Evolutionary conservation across 2,329 filamentous ascomycete species (phyloP).

Genomic region (Botryotinia calthae): DNA sequence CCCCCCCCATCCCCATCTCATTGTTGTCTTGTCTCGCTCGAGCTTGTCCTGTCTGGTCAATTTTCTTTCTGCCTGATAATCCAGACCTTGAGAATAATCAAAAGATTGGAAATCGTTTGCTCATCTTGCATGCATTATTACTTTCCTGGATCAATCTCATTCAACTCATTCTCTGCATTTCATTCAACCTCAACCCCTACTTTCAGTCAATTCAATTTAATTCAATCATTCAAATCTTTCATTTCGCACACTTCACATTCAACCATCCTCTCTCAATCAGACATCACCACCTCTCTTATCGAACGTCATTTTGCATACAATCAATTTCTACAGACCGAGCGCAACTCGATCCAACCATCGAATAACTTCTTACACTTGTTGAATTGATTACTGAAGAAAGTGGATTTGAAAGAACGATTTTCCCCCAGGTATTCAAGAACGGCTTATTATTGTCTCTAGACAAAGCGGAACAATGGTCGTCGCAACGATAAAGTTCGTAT

Average conservation of each 20-base stretch:
- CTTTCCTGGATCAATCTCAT: conserved; percentile 1
- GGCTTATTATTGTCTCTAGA: neutral
- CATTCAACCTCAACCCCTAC: conserved; percentile 1
- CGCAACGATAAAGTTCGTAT: conserved; percentile 60
- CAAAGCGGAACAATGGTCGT: conserved; percentile 46
- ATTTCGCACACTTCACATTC: neutral
- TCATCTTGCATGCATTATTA: conserved; percentile 1
- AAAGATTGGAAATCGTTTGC: conserved; percentile 12
- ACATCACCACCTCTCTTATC: neutral
- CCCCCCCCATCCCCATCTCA: neutral
- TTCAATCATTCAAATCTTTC: conserved; percentile 6
- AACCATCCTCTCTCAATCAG: neutral
- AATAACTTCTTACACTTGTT: neutral
- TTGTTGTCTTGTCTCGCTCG: neutral
- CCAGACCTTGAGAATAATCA: neutral
- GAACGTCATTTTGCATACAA: conserved; percentile 17
- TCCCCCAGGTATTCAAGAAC: neutral
- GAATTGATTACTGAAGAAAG: neutral
- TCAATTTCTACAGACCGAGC: conserved; percentile 1
- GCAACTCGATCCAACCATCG: neutral
- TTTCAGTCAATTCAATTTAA: neutral
- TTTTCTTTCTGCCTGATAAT: neutral
- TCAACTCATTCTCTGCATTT: conserved; percentile 2
- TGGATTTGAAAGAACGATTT: neutral
- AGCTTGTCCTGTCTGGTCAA: neutral